Conservation (phyloP, 208 protist species). For the Vickermania ingenoplastis region DNA sequence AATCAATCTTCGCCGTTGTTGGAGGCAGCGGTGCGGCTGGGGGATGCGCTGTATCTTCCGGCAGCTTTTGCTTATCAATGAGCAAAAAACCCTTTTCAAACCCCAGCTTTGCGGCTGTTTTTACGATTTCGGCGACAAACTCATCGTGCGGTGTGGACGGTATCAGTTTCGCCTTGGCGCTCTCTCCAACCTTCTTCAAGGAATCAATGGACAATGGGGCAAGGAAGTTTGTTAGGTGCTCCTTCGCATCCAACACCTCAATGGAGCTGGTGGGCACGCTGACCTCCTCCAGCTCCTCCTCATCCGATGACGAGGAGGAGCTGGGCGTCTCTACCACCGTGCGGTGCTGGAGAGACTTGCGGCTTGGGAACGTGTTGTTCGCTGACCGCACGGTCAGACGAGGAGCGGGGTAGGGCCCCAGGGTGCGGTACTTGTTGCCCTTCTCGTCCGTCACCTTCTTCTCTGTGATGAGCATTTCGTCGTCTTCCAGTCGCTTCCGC, state of each 20-base stretch:
- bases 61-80: slow-evolving; percentile 87
- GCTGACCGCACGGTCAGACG: slow-evolving; percentile 61
- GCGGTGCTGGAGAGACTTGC: slow-evolving; percentile 74
- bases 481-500: slow-evolving; percentile 69
- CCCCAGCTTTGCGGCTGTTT: slow-evolving; percentile 70
- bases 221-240: slow-evolving; percentile 76
- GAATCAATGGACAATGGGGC: slow-evolving; percentile 80
- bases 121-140: slow-evolving; percentile 78
- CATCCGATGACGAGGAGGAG: slow-evolving; percentile 45
- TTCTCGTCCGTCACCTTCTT: slow-evolving; percentile 83
- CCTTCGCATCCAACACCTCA: slow-evolving; percentile 47
- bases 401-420: slow-evolving; percentile 66
- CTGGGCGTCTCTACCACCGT: slow-evolving; percentile 52
- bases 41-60: slow-evolving; percentile 74
- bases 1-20: slow-evolving; percentile 76
- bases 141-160: slow-evolving; percentile 66
- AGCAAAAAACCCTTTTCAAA: slow-evolving; percentile 82
- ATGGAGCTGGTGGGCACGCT: slow-evolving; percentile 26
- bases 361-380: slow-evolving; percentile 69
- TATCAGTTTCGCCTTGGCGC: slow-evolving; percentile 80
- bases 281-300: slow-evolving; percentile 39
- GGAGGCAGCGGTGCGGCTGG: slow-evolving; percentile 65
- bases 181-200: slow-evolving; percentile 84
- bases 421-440: slow-evolving; percentile 45
- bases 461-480: slow-evolving; percentile 81